Percentiles rank a stretch among this genome's conserved stretches.
Evolutionary conservation across 768 basidiomycete genomes (phyloP).

Genomic region (Lentinus brumalis): DNA sequence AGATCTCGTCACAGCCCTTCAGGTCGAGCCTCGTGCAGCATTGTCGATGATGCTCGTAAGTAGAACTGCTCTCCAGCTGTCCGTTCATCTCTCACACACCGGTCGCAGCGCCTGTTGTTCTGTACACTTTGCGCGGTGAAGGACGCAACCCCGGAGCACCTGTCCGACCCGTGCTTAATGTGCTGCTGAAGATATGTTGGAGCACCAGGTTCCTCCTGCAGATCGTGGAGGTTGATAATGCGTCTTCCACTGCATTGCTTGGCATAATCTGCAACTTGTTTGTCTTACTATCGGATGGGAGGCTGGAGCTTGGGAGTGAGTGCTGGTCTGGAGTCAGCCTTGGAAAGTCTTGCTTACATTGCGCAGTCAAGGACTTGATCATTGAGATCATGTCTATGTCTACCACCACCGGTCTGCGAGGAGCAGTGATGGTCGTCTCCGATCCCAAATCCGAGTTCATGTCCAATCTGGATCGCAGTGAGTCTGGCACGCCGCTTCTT

Average conservation of each 20-base stretch:
- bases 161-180: neutral
- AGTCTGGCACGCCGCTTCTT: neutral
- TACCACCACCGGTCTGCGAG: neutral
- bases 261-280: constrained; percentile 13
- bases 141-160: neutral
- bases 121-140: neutral
- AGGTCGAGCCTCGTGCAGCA: constrained; percentile 8
- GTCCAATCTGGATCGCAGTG: constrained; percentile 19
- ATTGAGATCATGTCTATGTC: constrained; percentile 6
- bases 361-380: constrained; percentile 23
- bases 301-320: constrained; percentile 12
- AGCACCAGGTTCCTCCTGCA: constrained; percentile 6
- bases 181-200: constrained; percentile 15
- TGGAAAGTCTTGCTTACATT: constrained; percentile 29
- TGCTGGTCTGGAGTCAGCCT: neutral
- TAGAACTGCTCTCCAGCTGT: neutral
- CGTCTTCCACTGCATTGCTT: neutral
- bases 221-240: neutral
- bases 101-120: constrained; percentile 3
- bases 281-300: constrained; percentile 9
- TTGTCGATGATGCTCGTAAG: constrained; percentile 19
- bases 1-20: constrained; percentile 9
- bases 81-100: neutral
- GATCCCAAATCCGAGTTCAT: constrained; percentile 4
- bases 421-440: neutral